phyloP scores from a whole-genome alignment of 176 grass and related monocot genomes.

The bread wheat (Triticum aestivum) region DNA sequence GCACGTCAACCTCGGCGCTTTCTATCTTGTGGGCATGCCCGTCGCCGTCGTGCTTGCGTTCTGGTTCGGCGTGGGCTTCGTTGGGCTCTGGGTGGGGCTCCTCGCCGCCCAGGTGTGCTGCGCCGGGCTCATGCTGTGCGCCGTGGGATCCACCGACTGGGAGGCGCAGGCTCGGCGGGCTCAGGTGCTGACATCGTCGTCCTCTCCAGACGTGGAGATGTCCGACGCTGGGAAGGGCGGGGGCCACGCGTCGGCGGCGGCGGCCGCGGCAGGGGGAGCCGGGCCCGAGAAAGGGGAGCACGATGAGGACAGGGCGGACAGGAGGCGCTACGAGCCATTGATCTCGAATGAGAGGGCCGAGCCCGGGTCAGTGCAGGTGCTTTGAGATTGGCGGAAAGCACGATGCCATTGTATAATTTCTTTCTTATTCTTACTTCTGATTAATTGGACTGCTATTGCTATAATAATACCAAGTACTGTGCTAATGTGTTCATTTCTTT shows the following conservation, averaged over 20 bases:
- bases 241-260: neutral
- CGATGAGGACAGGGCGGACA: constrained; percentile 11
- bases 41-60: constrained; percentile 66
- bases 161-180: constrained; percentile 72
- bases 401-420: constrained; percentile 16
- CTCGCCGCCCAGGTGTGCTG: constrained; percentile 91
- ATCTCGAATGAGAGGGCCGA: constrained; percentile 35
- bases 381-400: constrained; percentile 27
- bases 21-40: constrained; percentile 93
- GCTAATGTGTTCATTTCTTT: constrained; percentile 4
- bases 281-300: constrained; percentile 42
- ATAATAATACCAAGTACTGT: neutral
- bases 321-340: constrained; percentile 48
- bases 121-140: constrained; percentile 76
- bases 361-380: constrained; percentile 10
- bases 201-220: neutral
- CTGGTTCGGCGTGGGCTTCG: constrained; percentile 60
- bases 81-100: constrained; percentile 80
- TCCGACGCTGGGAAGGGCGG: neutral
- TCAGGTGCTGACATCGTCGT: constrained; percentile 39
- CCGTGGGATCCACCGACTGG: constrained; percentile 88
- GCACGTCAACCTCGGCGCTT: constrained; percentile 92
- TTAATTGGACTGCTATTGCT: constrained; percentile 14
- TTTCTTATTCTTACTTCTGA: neutral
- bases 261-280: constrained; percentile 21